Percentiles rank a stretch among this genome's conserved stretches.
phyloP scores from a whole-genome alignment of 2,329 filamentous ascomycete genomes.

The Emergomyces africanus region DNA sequence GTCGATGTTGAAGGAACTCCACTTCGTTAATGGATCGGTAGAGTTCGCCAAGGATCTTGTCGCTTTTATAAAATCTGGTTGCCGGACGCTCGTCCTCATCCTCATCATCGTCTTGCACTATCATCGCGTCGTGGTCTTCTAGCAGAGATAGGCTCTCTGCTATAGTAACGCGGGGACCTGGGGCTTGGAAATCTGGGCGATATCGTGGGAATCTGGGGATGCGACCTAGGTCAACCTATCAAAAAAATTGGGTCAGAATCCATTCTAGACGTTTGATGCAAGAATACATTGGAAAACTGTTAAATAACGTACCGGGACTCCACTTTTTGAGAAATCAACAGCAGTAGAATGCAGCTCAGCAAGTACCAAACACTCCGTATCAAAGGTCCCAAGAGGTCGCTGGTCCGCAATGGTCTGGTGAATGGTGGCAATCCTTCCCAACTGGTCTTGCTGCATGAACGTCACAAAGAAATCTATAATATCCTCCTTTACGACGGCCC shows the following conservation, averaged over 20 bases:
- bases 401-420: conserved; percentile 56
- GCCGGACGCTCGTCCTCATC: conserved; percentile 34
- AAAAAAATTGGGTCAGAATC: background rate
- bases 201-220: conserved; percentile 12
- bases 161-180: conserved; percentile 32
- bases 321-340: conserved; percentile 67
- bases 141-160: conserved; percentile 23
- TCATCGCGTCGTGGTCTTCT: conserved; percentile 35
- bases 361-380: conserved; percentile 41
- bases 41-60: conserved; percentile 55
- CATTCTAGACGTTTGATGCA: conserved; percentile 33
- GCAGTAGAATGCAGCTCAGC: conserved; percentile 56
- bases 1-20: conserved; percentile 47
- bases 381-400: conserved; percentile 36
- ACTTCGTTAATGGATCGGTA: conserved; percentile 63
- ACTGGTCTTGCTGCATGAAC: conserved; percentile 56
- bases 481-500: conserved; percentile 47
- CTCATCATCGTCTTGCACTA: conserved; percentile 34
- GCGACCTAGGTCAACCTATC: conserved; percentile 8
- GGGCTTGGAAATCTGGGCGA: conserved; percentile 44
- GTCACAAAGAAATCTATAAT: conserved; percentile 73
- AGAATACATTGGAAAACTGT: background rate
- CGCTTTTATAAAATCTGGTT: conserved; percentile 51
- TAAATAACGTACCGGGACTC: conserved; percentile 36
- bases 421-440: conserved; percentile 51